Percentiles rank a stretch among this genome's conserved stretches.
Conservation (phyloP, 345 rosid genomes). For the Citrus medica region DNA sequence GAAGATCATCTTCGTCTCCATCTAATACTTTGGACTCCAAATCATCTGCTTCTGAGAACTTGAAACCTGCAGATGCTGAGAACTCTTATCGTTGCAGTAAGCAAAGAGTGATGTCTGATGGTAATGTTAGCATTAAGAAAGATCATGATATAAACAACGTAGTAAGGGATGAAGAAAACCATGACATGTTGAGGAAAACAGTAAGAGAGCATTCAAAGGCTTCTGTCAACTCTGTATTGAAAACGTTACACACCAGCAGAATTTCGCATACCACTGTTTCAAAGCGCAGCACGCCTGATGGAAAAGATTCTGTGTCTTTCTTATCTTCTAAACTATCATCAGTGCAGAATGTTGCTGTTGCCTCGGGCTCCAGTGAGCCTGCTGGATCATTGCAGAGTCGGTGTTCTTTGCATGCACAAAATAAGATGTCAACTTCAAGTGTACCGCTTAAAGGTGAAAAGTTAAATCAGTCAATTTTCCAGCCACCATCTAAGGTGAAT, state of each 20-base stretch:
- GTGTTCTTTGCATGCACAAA: slow-evolving; percentile 32
- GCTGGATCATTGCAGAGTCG: slow-evolving; percentile 38
- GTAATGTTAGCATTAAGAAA: slow-evolving; percentile 34
- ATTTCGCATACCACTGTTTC: slow-evolving; percentile 46
- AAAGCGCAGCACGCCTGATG: slow-evolving; percentile 42
- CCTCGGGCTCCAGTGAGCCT: slow-evolving; percentile 43
- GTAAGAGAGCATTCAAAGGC: slow-evolving; percentile 44
- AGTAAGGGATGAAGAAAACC: slow-evolving; percentile 41
- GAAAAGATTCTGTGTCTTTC: slow-evolving; percentile 46
- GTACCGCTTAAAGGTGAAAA: slow-evolving; percentile 61
- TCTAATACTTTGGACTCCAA: slow-evolving; percentile 30
- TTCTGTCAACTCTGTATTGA: slow-evolving; percentile 37
- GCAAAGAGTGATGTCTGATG: slow-evolving; percentile 34
- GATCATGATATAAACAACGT: slow-evolving; percentile 43
- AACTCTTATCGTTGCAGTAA: slow-evolving; percentile 33
- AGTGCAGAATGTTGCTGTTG: slow-evolving; percentile 34
- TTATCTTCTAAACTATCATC: neutral
- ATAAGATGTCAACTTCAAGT: slow-evolving; percentile 41
- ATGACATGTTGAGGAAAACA: slow-evolving; percentile 35
- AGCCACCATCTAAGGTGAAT: slow-evolving; percentile 48
- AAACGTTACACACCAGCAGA: slow-evolving; percentile 49
- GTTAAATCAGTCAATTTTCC: slow-evolving; percentile 44
- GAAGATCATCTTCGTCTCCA: slow-evolving; percentile 43
- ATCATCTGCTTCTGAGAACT: slow-evolving; percentile 37
- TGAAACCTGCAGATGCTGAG: slow-evolving; percentile 45